Evolutionary conservation across 2,329 filamentous ascomycete species (phyloP).

Genomic region (Colletotrichum sp.): DNA sequence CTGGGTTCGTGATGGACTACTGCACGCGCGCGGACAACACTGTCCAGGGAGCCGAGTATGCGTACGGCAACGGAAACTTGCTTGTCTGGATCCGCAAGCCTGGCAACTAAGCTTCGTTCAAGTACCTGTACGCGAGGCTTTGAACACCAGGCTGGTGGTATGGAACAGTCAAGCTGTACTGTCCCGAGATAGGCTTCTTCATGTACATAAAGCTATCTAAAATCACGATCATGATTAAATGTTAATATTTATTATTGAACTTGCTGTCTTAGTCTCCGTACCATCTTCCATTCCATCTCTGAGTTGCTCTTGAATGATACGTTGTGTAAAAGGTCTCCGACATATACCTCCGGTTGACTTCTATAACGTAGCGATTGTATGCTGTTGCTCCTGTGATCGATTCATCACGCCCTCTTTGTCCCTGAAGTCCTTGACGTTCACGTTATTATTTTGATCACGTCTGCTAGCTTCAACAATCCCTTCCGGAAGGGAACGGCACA

Average conservation of each 20-base stretch:
- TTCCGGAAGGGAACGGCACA: background rate
- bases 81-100: background rate
- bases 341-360: fast-evolving
- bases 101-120: background rate
- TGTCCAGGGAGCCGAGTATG: background rate
- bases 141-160: fast-evolving
- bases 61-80: constrained; percentile 1
- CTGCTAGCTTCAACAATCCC: background rate
- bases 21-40: constrained; percentile 19
- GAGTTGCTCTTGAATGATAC: background rate
- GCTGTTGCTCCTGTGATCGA: background rate
- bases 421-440: background rate
- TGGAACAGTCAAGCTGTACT: background rate
- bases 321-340: background rate
- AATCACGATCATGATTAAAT: background rate
- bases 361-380: background rate
- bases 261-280: too few species aligned
- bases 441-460: fast-evolving
- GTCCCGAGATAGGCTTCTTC: background rate
- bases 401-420: background rate
- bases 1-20: constrained; percentile 9
- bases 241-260: background rate
- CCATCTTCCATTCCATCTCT: background rate
- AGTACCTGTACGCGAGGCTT: background rate
- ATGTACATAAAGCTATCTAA: background rate